Evolutionary conservation across 176 grass and related monocot species (phyloP), one percentile per base, ranked within the genome.

Genomic region (Carex scoparia): DNA sequence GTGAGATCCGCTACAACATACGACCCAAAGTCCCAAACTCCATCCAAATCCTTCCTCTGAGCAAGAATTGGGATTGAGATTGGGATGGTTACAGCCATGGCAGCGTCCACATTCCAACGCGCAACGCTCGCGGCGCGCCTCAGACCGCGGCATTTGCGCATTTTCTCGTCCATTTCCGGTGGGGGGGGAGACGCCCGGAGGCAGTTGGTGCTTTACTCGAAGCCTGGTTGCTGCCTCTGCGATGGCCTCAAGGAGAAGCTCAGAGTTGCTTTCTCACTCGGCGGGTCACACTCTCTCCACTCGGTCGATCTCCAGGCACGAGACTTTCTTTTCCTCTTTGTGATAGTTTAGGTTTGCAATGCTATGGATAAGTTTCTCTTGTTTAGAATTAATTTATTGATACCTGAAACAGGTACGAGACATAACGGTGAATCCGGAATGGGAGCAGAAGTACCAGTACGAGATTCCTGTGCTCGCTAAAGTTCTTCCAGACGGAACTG

Each of bases 191-290:
- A 71, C 28, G 51, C 19, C 58, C 85, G 64, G 80, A 83, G 88
- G 88, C 92, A 72, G 77, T 85, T 98, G 35, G 91, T 92, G 10
- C 81, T 98, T 7, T 98, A 95, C 84, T 84, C 85, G 30, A 98
- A 98, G 88, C 91, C 93, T 7, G 93, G 91, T 10, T 95, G 96
- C 85, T 99, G 96, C 87, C 96, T 95, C 90, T 99, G 93, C 70
- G 93, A 95, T 54, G 91, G 93, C 5, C 86, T 99, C 13, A 95
- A 99, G 85, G 96, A 95, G 87, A 99, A 99, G 85, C 93, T 99
- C 44, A 65, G 85, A 66, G 91, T 90, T 33, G 88, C 93, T 18
- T 56, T 93, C 46, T 88, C 92, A 19, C 89, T 95, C 33, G 88
- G 70, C 32, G 91, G 91, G 1, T 83, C 85, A 1, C 85, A 91